A percentile compares a stretch with the other conserved stretches of the same genome.
These are phyloP conservation scores for Durotheca rogersii DNA, from an alignment of 495 filamentous ascomycete genomes.

Conservation along the genomic window DNA sequence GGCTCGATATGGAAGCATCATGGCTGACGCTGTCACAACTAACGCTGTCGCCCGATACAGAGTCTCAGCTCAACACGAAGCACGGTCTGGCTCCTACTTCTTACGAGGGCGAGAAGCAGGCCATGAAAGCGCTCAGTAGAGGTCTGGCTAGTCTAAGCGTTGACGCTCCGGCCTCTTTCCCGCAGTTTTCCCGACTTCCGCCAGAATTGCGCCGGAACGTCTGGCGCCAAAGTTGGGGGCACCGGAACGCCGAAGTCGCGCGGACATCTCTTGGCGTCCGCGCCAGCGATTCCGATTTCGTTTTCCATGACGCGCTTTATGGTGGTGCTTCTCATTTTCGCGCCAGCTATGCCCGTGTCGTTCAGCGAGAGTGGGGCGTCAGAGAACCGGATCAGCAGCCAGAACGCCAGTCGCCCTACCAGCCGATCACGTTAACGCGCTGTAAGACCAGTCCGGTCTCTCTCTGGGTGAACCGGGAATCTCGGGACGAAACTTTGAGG, in stretches of 20 bases:
- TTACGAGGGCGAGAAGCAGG: background rate
- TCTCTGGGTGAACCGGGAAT: conserved; percentile 9
- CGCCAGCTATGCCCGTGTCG: background rate
- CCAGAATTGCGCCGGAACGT: conserved; percentile 11
- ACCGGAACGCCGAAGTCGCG: background rate
- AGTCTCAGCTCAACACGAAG: no score
- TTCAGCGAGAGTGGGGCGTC: background rate
- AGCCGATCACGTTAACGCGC: background rate
- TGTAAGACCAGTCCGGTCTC: background rate
- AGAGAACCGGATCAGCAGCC: background rate
- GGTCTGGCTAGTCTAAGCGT: background rate
- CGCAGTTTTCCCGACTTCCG: conserved; percentile 6
- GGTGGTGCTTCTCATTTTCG: no score
- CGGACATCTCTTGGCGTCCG: background rate
- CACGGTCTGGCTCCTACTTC: no score
- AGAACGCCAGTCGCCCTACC: background rate
- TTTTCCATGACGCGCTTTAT: no score
- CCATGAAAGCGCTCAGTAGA: background rate
- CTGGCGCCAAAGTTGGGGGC: conserved; percentile 16
- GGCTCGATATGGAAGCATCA: no score
- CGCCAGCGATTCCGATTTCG: background rate
- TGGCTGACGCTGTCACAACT: no score
- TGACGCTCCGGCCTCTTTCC: background rate
- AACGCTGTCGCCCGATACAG: no score
- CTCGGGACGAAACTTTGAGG: conserved; percentile 4